These are phyloP conservation scores for Petrea volubilis DNA, from an alignment of 257 asterid genomes.

Conservation along the genomic window DNA sequence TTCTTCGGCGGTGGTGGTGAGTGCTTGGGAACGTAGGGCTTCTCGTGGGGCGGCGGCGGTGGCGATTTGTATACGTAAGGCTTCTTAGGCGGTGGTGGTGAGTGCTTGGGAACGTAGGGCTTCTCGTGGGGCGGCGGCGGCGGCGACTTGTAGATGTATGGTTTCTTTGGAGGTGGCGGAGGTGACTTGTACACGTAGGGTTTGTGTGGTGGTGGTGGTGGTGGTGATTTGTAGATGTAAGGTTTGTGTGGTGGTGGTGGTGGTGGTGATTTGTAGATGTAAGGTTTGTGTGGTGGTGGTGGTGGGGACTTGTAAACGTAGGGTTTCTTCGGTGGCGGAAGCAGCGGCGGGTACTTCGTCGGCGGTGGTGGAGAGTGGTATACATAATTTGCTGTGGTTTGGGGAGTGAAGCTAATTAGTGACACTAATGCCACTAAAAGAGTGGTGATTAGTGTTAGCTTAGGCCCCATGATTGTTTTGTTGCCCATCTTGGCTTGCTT, in stretches of 20 bases:
- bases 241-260: background rate
- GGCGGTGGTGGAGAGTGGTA: background rate
- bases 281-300: background rate
- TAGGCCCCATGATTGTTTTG: slow-evolving; percentile 7
- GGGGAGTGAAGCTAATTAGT: slow-evolving; percentile 15
- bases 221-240: background rate
- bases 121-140: background rate
- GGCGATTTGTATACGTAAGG: background rate
- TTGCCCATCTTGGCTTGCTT: slow-evolving; percentile 26
- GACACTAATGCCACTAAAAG: slow-evolving; percentile 28
- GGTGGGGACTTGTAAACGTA: background rate
- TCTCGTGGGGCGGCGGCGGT: too few relatives aligned
- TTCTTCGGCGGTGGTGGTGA: background rate
- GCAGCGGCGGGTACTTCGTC: background rate
- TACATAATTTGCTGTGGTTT: slow-evolving; percentile 16
- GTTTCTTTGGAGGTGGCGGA: background rate
- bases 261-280: too few relatives aligned
- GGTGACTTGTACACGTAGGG: background rate
- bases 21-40: too few relatives aligned
- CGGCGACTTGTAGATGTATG: background rate
- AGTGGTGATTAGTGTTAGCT: slow-evolving; percentile 15
- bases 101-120: background rate
- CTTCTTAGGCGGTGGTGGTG: background rate
- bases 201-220: background rate
- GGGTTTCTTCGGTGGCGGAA: background rate